phyloP scores from a whole-genome alignment of 116 monocot species.

The Trichopus zeylanicus region DNA sequence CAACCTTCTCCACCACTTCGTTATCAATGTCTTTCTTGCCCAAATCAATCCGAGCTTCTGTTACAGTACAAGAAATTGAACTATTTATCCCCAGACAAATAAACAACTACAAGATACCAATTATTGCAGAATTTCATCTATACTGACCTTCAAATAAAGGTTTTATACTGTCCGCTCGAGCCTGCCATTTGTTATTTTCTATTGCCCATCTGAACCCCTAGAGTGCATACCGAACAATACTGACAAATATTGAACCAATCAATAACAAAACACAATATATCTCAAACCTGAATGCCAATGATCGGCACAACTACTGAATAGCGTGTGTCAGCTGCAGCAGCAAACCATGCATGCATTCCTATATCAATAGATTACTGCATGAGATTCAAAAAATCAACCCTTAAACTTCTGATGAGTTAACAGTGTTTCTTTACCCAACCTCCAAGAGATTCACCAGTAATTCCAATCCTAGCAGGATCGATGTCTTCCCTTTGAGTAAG shows the following conservation, averaged over 20 bases:
- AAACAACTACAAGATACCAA: conserved; percentile 7
- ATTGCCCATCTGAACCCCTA: conserved; percentile 95
- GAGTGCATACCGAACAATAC: neutral
- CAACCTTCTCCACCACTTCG: conserved; percentile 80
- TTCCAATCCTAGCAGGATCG: conserved; percentile 77
- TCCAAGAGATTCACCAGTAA: conserved; percentile 98
- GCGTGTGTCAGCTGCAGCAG: conserved; percentile 68
- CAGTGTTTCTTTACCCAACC: conserved; percentile 26
- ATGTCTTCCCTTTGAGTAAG: conserved; percentile 74
- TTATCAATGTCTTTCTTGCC: conserved; percentile 68
- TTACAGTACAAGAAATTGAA: conserved; percentile 6
- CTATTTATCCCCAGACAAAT: neutral
- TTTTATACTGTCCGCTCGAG: conserved; percentile 81
- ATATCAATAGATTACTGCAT: conserved; percentile 6
- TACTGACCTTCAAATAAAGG: conserved; percentile 80
- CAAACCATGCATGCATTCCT: conserved; percentile 99
- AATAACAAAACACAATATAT: neutral
- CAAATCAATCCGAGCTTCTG: conserved; percentile 74
- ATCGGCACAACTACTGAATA: conserved; percentile 86
- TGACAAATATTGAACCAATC: neutral
- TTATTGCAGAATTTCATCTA: neutral
- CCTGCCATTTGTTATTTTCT: conserved; percentile 87
- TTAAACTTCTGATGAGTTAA: neutral
- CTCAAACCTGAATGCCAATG: conserved; percentile 89
- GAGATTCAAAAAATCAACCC: conserved; percentile 4